phyloP scores from a whole-genome alignment of 768 basidiomycete species.

The Boletus tomentosulus region DNA sequence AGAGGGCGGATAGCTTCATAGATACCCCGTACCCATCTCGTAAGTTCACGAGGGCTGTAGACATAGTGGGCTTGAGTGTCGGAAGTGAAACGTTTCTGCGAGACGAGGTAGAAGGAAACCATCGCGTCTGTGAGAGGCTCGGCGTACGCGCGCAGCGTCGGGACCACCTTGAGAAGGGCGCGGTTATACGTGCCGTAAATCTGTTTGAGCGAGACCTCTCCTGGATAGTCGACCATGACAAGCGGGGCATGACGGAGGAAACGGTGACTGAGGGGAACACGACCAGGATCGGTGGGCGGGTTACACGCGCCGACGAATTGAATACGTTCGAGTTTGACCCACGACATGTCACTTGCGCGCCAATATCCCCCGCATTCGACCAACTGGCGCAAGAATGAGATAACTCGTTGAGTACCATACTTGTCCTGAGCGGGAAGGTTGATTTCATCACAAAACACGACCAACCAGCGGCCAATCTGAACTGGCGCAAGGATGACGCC shows the following conservation, averaged over 20 bases:
- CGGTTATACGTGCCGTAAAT: constrained; percentile 99
- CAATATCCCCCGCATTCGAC: constrained; percentile 95
- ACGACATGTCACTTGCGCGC: constrained; percentile 90
- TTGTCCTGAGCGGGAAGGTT: constrained; percentile 96
- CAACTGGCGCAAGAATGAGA: constrained; percentile 96
- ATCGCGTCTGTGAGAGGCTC: constrained; percentile 96
- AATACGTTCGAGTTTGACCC: constrained; percentile 97
- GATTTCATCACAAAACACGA: constrained; percentile 99
- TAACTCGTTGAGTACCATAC: constrained; percentile 97
- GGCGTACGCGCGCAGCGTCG: constrained; percentile 87
- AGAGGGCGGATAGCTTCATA: constrained; percentile 95
- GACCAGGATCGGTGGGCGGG: constrained; percentile 97
- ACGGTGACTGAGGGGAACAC: constrained; percentile 95
- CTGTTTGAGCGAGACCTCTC: constrained; percentile 93
- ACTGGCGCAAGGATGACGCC: constrained; percentile 93
- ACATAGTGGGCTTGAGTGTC: constrained; percentile 99
- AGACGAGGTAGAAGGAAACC: constrained; percentile 93
- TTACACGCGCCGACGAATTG: constrained; percentile 99
- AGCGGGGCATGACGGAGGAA: constrained; percentile 97
- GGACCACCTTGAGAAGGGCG: constrained; percentile 91
- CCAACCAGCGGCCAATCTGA: constrained; percentile 96
- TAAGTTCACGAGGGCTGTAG: constrained; percentile 98
- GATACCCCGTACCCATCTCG: constrained; percentile 94
- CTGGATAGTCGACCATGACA: constrained; percentile 99
- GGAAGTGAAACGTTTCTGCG: constrained; percentile 91